Percentiles rank a stretch among this genome's conserved stretches.
Evolutionary conservation across 1,284 basidiomycete species (phyloP).

Genomic region (Macrocystidia cucumis): DNA sequence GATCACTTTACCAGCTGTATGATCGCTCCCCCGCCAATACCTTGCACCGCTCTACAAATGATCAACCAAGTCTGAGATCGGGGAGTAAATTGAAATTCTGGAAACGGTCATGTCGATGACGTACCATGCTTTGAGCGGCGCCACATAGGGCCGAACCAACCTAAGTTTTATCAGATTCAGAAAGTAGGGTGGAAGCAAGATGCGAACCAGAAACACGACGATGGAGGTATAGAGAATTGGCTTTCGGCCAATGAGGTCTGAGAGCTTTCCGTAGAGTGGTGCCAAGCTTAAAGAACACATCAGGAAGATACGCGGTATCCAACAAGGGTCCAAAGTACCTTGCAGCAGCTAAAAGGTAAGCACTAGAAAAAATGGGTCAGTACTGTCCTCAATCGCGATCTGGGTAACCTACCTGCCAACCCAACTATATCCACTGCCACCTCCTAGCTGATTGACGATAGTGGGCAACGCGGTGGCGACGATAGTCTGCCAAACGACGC

Average conservation of each 20-base stretch:
- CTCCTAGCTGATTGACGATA: constrained; percentile 63
- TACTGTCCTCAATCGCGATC: constrained; percentile 1
- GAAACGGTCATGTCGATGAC: constrained; percentile 5
- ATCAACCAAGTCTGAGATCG: constrained; percentile 51
- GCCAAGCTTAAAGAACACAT: constrained; percentile 33
- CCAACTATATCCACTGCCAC: constrained; percentile 67
- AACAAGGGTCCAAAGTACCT: background rate
- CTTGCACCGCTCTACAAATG: constrained; percentile 72
- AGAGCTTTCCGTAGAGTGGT: constrained; percentile 72
- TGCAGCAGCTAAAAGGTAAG: constrained; percentile 67
- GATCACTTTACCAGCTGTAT: constrained; percentile 34
- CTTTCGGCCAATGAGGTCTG: constrained; percentile 67
- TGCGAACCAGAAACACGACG: constrained; percentile 56
- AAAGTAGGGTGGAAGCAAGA: background rate
- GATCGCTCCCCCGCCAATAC: constrained; percentile 77
- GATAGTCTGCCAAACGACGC: constrained; percentile 58
- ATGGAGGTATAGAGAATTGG: constrained; percentile 67
- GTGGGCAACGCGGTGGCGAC: constrained; percentile 78
- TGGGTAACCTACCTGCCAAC: constrained; percentile 52
- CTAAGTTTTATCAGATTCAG: constrained; percentile 20
- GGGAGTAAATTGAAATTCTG: background rate
- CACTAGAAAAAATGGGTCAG: constrained; percentile 26
- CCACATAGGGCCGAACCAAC: constrained; percentile 79
- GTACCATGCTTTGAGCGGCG: constrained; percentile 69
- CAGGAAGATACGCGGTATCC: too few species aligned